phyloP scores from a whole-genome alignment of 768 basidiomycete species.

The Psilocybe subaeruginosa region DNA sequence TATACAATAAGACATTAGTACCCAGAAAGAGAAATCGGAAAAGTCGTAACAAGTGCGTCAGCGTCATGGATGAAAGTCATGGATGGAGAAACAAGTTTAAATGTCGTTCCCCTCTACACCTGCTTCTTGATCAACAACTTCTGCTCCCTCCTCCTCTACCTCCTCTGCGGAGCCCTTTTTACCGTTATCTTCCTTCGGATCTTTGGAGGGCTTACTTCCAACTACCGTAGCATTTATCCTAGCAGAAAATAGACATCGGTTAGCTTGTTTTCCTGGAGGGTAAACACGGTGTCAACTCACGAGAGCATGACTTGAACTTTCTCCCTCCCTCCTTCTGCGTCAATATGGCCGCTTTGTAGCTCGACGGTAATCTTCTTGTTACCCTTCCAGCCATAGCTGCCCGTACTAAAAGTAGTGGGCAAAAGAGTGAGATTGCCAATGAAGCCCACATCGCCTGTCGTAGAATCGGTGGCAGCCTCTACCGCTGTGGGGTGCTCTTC shows the following conservation, averaged over 20 bases:
- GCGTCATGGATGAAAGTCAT: too few relatives aligned
- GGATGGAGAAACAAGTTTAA: too few relatives aligned
- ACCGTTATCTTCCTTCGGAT: constrained; percentile 24
- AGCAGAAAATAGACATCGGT: constrained; percentile 5
- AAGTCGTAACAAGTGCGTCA: too few relatives aligned
- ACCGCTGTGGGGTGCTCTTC: constrained; percentile 11
- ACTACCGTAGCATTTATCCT: constrained; percentile 62
- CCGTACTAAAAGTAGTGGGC: constrained; percentile 67
- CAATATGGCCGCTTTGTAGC: constrained; percentile 52
- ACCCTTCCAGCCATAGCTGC: constrained; percentile 88
- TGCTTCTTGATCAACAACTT: neutral
- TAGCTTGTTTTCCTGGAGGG: neutral
- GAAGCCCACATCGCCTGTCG: constrained; percentile 61
- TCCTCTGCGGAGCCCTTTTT: constrained; percentile 23
- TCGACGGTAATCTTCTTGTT: constrained; percentile 69
- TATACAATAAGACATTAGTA: too few relatives aligned
- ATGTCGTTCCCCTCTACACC: neutral
- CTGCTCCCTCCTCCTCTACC: constrained; percentile 7
- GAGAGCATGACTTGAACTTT: constrained; percentile 75
- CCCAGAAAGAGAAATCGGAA: too few relatives aligned
- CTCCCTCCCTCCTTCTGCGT: constrained; percentile 50
- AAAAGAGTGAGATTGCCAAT: constrained; percentile 58
- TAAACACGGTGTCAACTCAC: constrained; percentile 43
- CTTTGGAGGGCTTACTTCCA: constrained; percentile 28
- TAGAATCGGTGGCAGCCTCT: constrained; percentile 31